Base-by-base conservation (phyloP, 2,329 filamentous ascomycete genomes). In the Beauveria caledonica region DNA sequence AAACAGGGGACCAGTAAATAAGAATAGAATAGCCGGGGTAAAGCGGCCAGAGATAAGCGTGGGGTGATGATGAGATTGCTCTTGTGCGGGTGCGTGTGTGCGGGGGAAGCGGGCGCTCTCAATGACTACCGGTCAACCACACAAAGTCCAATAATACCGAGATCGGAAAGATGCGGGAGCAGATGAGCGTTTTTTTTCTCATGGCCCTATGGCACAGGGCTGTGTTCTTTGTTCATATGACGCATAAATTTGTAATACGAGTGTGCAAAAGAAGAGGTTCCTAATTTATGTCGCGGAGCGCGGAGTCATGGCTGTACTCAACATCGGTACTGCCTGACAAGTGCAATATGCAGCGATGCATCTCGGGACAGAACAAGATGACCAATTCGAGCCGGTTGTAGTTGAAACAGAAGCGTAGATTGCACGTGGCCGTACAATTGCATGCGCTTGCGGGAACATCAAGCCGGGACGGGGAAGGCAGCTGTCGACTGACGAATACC, bases 21-120 rank as follows among this genome's bases (percentile, higher is more conserved):
- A 59, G 57, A 59, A 46, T 52, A 59, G 57, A 59, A 46, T 52
- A 59, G 57, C 57, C 48, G 57, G 57, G 57, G 57, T 59, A 59
- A 53, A 40, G 19, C 27, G 23, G 52, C 21, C 17, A 39, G 29
- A 57, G 56, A 51, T 58, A 58, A 58, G 56, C 56, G 56, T 58
- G 56, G 56, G 56, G 55, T 58, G 36, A 42, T 50, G 45, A 42
- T 29, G 46, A 49, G 55, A 49, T 49, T 23, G 42, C 23, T 50
- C 21, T 48, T 8, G 56, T 25, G 15, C 13, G 49, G 58, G 49
- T 55, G 58, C 40, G 33, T 44, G 44, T 44, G 45, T 56, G 45
- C 51, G 40, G 52, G 51, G 45, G n/a, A 27, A 48, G 36, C 10
- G 29, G 29, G 45, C 4, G n/a, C 45, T 11, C 29, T 48, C 50